Conservation (phyloP, 495 filamentous ascomycete genomes). For the Acidiella bohemica region DNA sequence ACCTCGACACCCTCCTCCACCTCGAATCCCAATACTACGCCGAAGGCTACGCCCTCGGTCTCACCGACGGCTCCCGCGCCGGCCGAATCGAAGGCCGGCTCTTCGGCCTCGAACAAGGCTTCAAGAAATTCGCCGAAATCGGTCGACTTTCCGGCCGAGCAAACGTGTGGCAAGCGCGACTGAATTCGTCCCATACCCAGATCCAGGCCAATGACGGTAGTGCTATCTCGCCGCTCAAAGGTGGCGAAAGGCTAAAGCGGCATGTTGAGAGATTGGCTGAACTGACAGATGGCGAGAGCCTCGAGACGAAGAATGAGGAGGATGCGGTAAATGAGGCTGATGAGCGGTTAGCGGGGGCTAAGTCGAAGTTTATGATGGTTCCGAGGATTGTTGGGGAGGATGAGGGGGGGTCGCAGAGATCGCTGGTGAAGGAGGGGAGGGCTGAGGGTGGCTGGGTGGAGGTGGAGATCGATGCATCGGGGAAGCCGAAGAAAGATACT, state of each 20-base stretch:
- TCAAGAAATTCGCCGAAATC: constrained; percentile 72
- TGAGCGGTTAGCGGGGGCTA: constrained; percentile 64
- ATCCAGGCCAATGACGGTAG: neutral
- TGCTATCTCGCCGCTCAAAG: constrained; percentile 36
- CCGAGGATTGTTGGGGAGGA: constrained; percentile 54
- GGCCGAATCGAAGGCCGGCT: constrained; percentile 78
- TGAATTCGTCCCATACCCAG: constrained; percentile 13
- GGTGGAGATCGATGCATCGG: neutral
- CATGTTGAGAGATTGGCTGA: constrained; percentile 60
- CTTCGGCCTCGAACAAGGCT: constrained; percentile 85
- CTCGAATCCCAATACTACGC: constrained; percentile 77
- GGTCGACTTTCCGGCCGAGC: constrained; percentile 72
- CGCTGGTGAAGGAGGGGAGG: neutral
- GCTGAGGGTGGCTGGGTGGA: neutral
- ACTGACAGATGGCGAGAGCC: constrained; percentile 63
- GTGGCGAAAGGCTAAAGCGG: constrained; percentile 52
- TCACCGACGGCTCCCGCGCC: constrained; percentile 60
- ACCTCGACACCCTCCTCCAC: constrained; percentile 58
- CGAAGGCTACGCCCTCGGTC: constrained; percentile 65
- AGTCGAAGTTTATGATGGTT: constrained; percentile 69
- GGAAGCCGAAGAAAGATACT: constrained; percentile 3
- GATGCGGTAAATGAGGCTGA: constrained; percentile 77
- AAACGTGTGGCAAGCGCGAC: constrained; percentile 61
- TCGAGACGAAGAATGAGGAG: constrained; percentile 67
- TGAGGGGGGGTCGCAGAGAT: neutral